Base-by-base conservation (phyloP, 2,329 filamentous ascomycete species). In the Akanthomyces muscarius region DNA sequence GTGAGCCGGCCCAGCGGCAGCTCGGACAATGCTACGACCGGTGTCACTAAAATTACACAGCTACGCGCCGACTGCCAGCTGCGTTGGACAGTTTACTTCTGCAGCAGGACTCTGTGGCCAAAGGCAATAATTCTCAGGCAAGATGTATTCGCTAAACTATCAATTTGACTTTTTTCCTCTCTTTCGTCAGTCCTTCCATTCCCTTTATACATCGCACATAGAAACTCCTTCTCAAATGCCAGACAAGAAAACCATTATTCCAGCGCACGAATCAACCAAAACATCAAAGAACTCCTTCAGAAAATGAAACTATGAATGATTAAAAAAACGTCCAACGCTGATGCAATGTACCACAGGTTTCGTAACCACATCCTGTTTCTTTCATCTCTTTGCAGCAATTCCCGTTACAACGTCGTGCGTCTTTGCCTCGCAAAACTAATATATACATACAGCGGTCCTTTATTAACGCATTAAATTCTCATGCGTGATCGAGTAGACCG, bases 401-500 rank as follows among this genome's bases (percentile, higher is more conserved):
- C 11, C 44, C 7, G 2, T 25, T 8, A n/a, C 13, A 53, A 53
- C 48, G 48, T 47, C 48, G n/a, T 21, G 3, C 14, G 23, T 30
- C 10, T 21, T 41, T 45, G 5, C 11, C 16, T 28, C 18, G 8
- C 18, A 4, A 10, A 18, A 25, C 25, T 36, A 21, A 13, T 28
- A 8, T 33, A 36, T 50, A 41, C 14, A 33, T 47, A 18, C 18
- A 11, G 33, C 7, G 33, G 38, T 18, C 47, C 23, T 52, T 28
- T n/a, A 57, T 18, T 23, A 58, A 51, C 45, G 36, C 42, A 18
- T 62, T 47, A 64, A 16, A 58, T 44, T 51, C 52, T 38, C 59
- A 58, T 58, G 14, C 59, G 53, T 16, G 63, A 62, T 28, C 63
- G 58, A 18, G 63, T 63, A 4, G 59, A 54, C 11, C 64, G 51